A percentile compares a stretch with the other conserved stretches of the same genome.
Evolutionary conservation across 306 rosid species (phyloP).

Genomic region (Vicia faba): DNA sequence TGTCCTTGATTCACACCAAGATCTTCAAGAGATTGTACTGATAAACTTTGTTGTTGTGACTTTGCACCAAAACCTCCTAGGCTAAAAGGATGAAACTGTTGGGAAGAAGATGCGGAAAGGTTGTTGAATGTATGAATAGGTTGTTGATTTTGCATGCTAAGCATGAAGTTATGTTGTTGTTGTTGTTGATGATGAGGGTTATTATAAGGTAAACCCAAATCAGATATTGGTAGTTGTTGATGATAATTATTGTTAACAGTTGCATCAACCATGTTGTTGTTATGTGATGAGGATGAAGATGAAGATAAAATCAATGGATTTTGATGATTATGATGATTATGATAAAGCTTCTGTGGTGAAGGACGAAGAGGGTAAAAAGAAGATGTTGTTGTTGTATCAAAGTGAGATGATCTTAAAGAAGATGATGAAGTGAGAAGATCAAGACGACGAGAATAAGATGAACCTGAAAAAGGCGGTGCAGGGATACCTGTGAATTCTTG

Average conservation of each 20-base stretch:
- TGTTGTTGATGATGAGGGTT: slow-evolving; percentile 1
- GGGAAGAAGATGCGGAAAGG: slow-evolving; percentile 30
- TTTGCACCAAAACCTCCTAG: slow-evolving; percentile 39
- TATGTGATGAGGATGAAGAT: slow-evolving; percentile 32
- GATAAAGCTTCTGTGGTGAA: slow-evolving; percentile 54
- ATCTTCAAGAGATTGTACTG: slow-evolving; percentile 47
- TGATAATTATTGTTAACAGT: slow-evolving; percentile 40
- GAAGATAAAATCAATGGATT: slow-evolving; percentile 20
- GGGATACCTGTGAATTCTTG: slow-evolving; percentile 97
- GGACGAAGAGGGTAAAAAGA: slow-evolving; percentile 63
- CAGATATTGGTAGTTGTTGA: slow-evolving; percentile 38
- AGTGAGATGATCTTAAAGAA: slow-evolving; percentile 38
- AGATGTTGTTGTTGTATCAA: slow-evolving; percentile 11
- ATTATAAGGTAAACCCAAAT: slow-evolving; percentile 36
- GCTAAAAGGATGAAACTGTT: slow-evolving; percentile 32
- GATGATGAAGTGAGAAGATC: slow-evolving; percentile 64
- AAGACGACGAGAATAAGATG: slow-evolving; percentile 62
- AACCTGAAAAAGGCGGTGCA: slow-evolving; percentile 72
- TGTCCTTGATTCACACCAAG: slow-evolving; percentile 42
- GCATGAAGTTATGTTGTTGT: slow-evolving; percentile 41
- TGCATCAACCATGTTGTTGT: slow-evolving; percentile 40
- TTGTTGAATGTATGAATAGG: slow-evolving; percentile 55
- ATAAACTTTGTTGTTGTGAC: slow-evolving; percentile 26
- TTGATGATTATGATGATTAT: slow-evolving; percentile 24
- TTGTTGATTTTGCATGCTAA: slow-evolving; percentile 50